phyloP scores from a whole-genome alignment of 208 protist species.

The Acanthamoeba triangularis region DNA sequence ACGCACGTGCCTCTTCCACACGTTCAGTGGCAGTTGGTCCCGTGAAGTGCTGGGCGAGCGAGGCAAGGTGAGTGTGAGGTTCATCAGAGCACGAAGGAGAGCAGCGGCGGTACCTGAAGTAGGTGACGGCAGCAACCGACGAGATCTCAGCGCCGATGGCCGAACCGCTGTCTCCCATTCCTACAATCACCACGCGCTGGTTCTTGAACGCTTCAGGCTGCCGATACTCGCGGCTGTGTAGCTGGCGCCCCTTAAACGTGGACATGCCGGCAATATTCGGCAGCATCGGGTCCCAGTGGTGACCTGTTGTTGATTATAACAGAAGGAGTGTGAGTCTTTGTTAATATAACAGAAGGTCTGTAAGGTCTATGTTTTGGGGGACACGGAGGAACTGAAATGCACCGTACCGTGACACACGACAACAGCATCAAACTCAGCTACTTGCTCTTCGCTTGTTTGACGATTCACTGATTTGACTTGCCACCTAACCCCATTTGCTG shows the following conservation, averaged over 20 bases:
- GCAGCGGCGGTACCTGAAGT: neutral
- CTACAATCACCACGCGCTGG: neutral
- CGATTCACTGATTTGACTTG: neutral
- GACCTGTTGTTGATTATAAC: too few relatives aligned
- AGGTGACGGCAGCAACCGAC: slow-evolving; percentile 7
- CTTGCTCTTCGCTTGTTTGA: neutral
- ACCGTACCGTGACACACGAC: slow-evolving; percentile 34
- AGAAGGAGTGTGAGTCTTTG: too few relatives aligned
- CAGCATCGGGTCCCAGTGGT: slow-evolving; percentile 21
- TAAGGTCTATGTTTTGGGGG: neutral
- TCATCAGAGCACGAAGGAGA: neutral
- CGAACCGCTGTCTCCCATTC: slow-evolving; percentile 47
- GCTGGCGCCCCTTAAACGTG: neutral
- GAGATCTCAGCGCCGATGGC: slow-evolving; percentile 20
- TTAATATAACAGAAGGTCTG: too few relatives aligned
- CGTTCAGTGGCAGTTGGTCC: neutral
- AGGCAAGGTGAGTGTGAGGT: neutral
- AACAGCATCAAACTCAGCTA: slow-evolving; percentile 3
- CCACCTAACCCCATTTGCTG: neutral
- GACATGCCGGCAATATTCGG: neutral
- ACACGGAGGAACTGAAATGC: neutral
- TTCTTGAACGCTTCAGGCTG: neutral
- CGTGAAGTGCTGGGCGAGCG: neutral
- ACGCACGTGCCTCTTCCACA: neutral
- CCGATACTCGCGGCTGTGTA: slow-evolving; percentile 50